phyloP scores from a whole-genome alignment of 2,329 filamentous ascomycete species.

The Didymella arachidicola region DNA sequence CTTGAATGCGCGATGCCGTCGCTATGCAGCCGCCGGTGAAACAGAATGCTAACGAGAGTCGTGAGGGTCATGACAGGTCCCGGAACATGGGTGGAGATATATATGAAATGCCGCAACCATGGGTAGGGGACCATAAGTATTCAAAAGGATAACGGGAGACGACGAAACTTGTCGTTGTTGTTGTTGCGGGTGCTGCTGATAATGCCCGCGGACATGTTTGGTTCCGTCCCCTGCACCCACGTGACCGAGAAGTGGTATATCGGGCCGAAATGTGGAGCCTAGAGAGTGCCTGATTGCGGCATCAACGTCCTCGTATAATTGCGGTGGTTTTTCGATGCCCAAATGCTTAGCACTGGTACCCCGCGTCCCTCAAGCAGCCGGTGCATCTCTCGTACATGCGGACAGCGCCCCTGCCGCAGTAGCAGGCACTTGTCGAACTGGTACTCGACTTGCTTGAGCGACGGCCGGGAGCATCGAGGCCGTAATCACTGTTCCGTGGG shows the following conservation, averaged over 20 bases:
- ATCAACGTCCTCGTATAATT: not conserved
- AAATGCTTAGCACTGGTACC: slow-evolving; percentile 40
- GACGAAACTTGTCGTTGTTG: not conserved
- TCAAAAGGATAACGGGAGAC: not conserved
- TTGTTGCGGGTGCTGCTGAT: not conserved
- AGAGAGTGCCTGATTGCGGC: not conserved
- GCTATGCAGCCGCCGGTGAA: slow-evolving; percentile 44
- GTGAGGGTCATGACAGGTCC: slow-evolving; percentile 12
- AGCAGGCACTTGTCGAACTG: slow-evolving; percentile 42
- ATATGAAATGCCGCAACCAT: not conserved
- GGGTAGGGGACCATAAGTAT: not conserved
- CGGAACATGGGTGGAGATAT: not conserved
- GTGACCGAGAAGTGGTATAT: not conserved
- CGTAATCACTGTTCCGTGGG: slow-evolving; percentile 58
- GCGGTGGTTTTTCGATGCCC: not conserved
- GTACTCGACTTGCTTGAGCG: slow-evolving; percentile 48
- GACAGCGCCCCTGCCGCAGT: slow-evolving; percentile 51
- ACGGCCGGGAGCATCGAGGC: slow-evolving; percentile 49
- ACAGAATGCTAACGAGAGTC: slow-evolving; percentile 30
- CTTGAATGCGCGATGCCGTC: slow-evolving; percentile 47
- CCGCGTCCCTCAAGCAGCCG: slow-evolving; percentile 53
- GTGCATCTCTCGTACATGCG: slow-evolving; percentile 54
- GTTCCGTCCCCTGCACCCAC: not conserved
- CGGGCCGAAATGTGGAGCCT: not conserved
- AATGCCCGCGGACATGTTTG: not conserved